phyloP scores from a whole-genome alignment of 129 eudicot genomes.

The Silybum marianum region DNA sequence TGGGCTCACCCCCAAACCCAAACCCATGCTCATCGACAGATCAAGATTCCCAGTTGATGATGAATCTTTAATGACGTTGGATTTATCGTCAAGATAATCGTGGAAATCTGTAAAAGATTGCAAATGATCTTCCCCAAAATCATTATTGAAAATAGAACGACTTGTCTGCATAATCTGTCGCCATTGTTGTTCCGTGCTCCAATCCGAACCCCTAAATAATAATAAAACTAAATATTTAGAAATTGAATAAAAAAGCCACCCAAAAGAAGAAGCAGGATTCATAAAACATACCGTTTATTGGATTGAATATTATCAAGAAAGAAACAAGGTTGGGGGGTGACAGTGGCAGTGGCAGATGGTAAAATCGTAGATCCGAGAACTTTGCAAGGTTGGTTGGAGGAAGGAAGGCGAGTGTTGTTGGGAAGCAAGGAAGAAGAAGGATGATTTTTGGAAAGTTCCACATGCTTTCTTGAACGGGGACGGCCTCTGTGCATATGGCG shows the following conservation, averaged over 20 bases:
- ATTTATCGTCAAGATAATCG: background rate
- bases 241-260: background rate
- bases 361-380: conserved; percentile 21
- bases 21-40: conserved; percentile 46
- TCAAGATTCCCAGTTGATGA: background rate
- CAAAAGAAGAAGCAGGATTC: background rate
- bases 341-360: conserved; percentile 14
- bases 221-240: background rate
- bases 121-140: too few relatives aligned
- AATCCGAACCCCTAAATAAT: conserved; percentile 39
- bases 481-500: conserved; percentile 89
- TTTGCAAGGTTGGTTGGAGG: background rate
- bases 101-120: conserved; percentile 20
- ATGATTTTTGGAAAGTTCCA: conserved; percentile 55
- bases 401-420: conserved; percentile 6
- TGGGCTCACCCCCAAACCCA: conserved; percentile 59
- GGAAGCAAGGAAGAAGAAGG: conserved; percentile 43
- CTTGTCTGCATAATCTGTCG: conserved; percentile 33
- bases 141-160: conserved; percentile 32
- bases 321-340: conserved; percentile 9
- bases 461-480: conserved; percentile 99
- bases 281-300: conserved; percentile 16
- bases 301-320: conserved; percentile 13
- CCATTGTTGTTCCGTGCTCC: conserved; percentile 53
- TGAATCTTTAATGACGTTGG: conserved; percentile 17